These are phyloP conservation scores for Rubroboletus pulcherrimus DNA, from an alignment of 768 basidiomycete species.

Conservation along the genomic window DNA sequence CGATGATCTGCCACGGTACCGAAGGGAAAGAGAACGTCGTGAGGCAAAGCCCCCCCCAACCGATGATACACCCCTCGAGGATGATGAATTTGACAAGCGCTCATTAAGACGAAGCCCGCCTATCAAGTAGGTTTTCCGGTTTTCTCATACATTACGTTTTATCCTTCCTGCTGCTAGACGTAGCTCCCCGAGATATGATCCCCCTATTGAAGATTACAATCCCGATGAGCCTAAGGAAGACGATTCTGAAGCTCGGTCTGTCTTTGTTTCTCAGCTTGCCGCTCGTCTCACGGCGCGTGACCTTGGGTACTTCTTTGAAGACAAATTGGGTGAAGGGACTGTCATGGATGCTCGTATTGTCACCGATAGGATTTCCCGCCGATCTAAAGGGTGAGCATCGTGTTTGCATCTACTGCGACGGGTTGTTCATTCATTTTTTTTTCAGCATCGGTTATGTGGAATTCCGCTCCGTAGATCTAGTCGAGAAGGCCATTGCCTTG, in stretches of 20 bases:
- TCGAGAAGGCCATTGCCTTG: slow-evolving; percentile 85
- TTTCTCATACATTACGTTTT: slow-evolving; percentile 6
- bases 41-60: slow-evolving; percentile 38
- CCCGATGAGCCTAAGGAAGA: slow-evolving; percentile 91
- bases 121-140: slow-evolving; percentile 38
- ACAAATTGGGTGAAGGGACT: slow-evolving; percentile 88
- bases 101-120: slow-evolving; percentile 37
- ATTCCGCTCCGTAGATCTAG: slow-evolving; percentile 84
- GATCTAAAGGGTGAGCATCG: slow-evolving; percentile 88
- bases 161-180: slow-evolving; percentile 42
- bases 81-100: slow-evolving; percentile 33
- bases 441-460: slow-evolving; percentile 96
- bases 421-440: slow-evolving; percentile 1
- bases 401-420: not conserved
- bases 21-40: slow-evolving; percentile 41
- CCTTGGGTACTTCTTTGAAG: slow-evolving; percentile 98
- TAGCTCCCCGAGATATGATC: slow-evolving; percentile 68
- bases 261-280: slow-evolving; percentile 97
- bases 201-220: slow-evolving; percentile 65
- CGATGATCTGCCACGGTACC: slow-evolving; percentile 49
- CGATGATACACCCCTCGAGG: slow-evolving; percentile 39
- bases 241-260: slow-evolving; percentile 96
- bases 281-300: slow-evolving; percentile 95
- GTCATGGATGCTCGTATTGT: slow-evolving; percentile 97
- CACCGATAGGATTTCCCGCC: slow-evolving; percentile 88